Base-by-base conservation (phyloP, 2,329 filamentous ascomycete genomes). In the Aureobasidium pullulans region DNA sequence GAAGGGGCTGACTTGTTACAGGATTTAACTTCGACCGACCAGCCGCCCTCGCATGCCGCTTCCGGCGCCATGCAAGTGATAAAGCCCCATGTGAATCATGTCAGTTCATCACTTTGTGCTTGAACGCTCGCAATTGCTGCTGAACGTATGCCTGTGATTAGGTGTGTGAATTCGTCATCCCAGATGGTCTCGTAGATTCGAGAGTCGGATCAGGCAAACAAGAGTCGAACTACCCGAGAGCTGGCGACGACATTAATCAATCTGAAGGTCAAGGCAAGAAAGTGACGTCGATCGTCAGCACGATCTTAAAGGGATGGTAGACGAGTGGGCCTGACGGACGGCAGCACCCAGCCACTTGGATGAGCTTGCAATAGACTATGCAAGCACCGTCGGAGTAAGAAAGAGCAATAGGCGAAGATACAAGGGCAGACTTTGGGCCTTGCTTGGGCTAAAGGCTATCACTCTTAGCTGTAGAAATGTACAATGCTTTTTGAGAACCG, bases 201-300 rank as follows among this genome's bases (percentile, higher is more conserved):
- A 34, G 11, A 11, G 3, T 6, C 16, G 16, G 16, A 29, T 23
- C 23, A 11, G 7, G 10, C 23, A 42, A 32, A 32, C 52, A 28
- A 13, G 42, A 43, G 23, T 23, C 23, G 43, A 29, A 10, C 8
- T 29, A 19, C 7, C 40, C 52, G 31, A 46, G 29, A 57, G 39
- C 31, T 57, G 39, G 31, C 52, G 52, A 57, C 52, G 42, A 42
- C 52, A 46, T 36, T 48, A 57, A 39, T 57, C 43, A 48, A 57
- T 57, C 43, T 48, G 54, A 57, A 40, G 52, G 19, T 29, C 39
- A 48, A 57, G 42, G 54, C 32, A 48, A 47, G 32, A 31, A 32
- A 19, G 54, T 57, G 54, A 57, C 54, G 54, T 57, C 43, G 54
- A 57, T 47, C 54, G 43, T 57, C 43, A 57, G 54, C 54, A 57